Conservation (phyloP, 1,139 yeast genomes). For the Protomyces inundatus region DNA sequence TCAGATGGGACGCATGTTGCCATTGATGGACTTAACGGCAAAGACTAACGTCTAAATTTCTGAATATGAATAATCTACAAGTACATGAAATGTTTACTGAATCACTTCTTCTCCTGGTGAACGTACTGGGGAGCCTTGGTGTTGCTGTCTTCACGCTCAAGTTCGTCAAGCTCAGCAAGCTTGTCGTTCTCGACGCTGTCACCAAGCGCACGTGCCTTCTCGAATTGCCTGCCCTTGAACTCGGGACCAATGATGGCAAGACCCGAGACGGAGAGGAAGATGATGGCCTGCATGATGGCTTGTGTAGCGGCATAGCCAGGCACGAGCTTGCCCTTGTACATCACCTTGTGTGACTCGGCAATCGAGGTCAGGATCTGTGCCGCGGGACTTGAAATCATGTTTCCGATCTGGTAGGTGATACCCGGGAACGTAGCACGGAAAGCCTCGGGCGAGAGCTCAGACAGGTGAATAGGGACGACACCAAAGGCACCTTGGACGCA, state of each 20-base stretch:
- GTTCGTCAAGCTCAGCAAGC: neutral
- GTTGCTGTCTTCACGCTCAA: neutral
- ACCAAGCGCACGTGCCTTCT: conserved; percentile 13
- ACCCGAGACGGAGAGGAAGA: neutral
- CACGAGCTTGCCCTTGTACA: conserved; percentile 2
- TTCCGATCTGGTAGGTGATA: conserved; percentile 75
- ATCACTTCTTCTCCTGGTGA: neutral
- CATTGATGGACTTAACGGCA: too few relatives aligned
- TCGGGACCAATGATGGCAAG: conserved; percentile 5
- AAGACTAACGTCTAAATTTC: too few relatives aligned
- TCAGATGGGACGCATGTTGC: too few relatives aligned
- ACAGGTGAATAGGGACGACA: conserved; percentile 68
- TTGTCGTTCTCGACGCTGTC: neutral
- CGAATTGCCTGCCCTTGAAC: conserved; percentile 1
- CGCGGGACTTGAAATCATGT: conserved; percentile 73
- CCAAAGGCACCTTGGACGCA: conserved; percentile 90
- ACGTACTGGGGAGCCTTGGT: neutral
- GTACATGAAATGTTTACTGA: neutral
- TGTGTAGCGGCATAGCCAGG: conserved; percentile 9
- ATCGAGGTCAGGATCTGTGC: conserved; percentile 74
- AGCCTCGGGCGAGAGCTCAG: conserved; percentile 74
- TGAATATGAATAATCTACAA: too few relatives aligned
- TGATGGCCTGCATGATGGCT: conserved; percentile 9
- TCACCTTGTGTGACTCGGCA: conserved; percentile 44
- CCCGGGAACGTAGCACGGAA: conserved; percentile 71